Evolutionary conservation across 805 yeast genomes (phyloP).

Genomic region (Lachancea lanzarotensis): DNA sequence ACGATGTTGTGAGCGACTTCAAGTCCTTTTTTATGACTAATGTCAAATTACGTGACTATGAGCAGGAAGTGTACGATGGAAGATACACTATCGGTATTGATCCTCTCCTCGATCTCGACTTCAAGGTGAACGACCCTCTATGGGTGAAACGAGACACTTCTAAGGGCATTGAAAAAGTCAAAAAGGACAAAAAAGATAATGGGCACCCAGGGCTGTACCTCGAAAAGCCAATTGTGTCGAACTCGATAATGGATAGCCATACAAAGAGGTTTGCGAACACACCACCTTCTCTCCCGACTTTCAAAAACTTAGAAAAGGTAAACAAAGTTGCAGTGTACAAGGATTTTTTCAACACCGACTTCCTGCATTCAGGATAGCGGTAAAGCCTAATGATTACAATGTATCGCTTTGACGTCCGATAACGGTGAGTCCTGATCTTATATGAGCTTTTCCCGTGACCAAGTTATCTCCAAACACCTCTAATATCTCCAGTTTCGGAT

Average conservation of each 20-base stretch:
- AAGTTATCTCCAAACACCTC: slow-evolving; percentile 79
- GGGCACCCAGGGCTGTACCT: slow-evolving; percentile 35
- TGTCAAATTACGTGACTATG: slow-evolving; percentile 22
- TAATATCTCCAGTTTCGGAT: slow-evolving; percentile 55
- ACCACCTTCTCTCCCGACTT: slow-evolving; percentile 43
- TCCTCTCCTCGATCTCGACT: slow-evolving; percentile 25
- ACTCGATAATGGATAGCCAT: slow-evolving; percentile 26
- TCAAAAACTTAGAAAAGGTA: slow-evolving; percentile 62
- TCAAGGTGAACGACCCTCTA: slow-evolving; percentile 29
- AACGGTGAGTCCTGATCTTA: slow-evolving; percentile 49
- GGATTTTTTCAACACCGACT: slow-evolving; percentile 7
- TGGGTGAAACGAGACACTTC: slow-evolving; percentile 17
- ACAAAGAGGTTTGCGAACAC: slow-evolving; percentile 18
- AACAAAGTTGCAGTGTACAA: slow-evolving; percentile 40
- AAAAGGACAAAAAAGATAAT: slow-evolving; percentile 29
- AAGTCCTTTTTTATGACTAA: slow-evolving; percentile 32
- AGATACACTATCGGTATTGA: slow-evolving; percentile 13
- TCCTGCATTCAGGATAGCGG: not conserved
- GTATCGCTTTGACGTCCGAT: slow-evolving; percentile 73
- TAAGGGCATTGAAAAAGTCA: slow-evolving; percentile 2
- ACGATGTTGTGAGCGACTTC: slow-evolving; percentile 36
- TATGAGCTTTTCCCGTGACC: slow-evolving; percentile 49
- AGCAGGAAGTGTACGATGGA: slow-evolving; percentile 21
- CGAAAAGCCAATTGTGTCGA: slow-evolving; percentile 40
- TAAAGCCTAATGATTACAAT: slow-evolving; percentile 26